Evolutionary conservation across 345 rosid genomes (phyloP).

Genomic region (Lepidium aucheri): DNA sequence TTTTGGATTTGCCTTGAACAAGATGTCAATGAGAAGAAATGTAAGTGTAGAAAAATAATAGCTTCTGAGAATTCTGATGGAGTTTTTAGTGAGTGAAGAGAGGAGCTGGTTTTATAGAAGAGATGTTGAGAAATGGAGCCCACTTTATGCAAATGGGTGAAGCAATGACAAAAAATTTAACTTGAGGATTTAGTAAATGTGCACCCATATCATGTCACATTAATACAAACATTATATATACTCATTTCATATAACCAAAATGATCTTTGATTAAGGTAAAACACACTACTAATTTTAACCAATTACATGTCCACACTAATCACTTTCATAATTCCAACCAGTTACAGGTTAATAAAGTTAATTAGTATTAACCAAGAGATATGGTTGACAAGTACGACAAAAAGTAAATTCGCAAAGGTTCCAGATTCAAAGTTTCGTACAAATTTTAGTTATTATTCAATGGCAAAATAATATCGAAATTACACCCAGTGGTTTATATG

Average conservation of each 20-base stretch:
- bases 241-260: neutral
- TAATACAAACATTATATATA: neutral
- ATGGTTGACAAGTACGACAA: no score
- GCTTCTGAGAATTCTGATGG: neutral
- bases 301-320: no score
- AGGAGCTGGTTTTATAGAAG: slow-evolving; percentile 15
- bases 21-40: neutral
- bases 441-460: no score
- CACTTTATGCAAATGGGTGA: slow-evolving; percentile 14
- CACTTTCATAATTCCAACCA: no score
- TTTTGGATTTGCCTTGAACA: slow-evolving; percentile 13
- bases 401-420: no score
- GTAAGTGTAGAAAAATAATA: neutral
- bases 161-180: slow-evolving; percentile 5
- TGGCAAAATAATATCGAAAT: no score
- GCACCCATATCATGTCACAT: slow-evolving; percentile 1
- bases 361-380: no score
- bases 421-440: no score
- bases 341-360: no score
- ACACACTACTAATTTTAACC: no score
- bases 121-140: slow-evolving; percentile 9
- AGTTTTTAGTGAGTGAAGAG: slow-evolving; percentile 14
- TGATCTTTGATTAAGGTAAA: slow-evolving; percentile 5
- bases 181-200: slow-evolving; percentile 10
- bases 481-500: no score